Base-by-base conservation (phyloP, 1,284 basidiomycete species). In the Pulveroboletus sp. region DNA sequence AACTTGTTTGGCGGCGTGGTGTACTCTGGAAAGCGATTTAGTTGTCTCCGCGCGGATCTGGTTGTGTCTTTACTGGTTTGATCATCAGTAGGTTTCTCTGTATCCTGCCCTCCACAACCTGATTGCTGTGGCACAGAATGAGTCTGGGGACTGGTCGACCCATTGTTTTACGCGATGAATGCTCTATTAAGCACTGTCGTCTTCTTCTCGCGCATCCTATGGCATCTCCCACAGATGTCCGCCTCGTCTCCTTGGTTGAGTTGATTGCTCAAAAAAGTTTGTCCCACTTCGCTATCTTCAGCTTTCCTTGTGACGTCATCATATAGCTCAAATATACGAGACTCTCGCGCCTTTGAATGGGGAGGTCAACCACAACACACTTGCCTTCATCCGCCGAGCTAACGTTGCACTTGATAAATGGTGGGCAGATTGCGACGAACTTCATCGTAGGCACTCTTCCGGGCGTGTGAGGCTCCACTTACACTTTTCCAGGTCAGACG, bases 11-110 rank as follows among this genome's bases (percentile, higher is more conserved):
- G 61, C 29, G 36, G 39, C 50, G 39, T 14, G 8, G 36, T 25
- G 6, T 29, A 59, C 31, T 55, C 52, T 64, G 52, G 52, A 64
- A 42, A 35, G 20, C 18, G 17, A 62, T 38, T 64, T 70, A 94
- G 92, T 96, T 49, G 87, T 96, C 11, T 93, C 92, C 60, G 91
- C 93, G 2, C 81, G 95, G 48, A 94, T 96, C 58, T 97, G 94
- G 95, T 79, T 96, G 59, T 95, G 93, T 71, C 81, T 95, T 39
- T 96, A 96, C 72, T 92, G 92, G 88, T 93, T 94, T 66, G 92
- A 94, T 75, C 92, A 92, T 74, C 91, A 92, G 89, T 91, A 64
- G 58, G 87, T 78, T 43, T 60, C 42, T 56, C 35, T 33, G 33
- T 24, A 31, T 31, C 28, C 52, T 50, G 49, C 50, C 56, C 36